Conservation (phyloP, 2,329 filamentous ascomycete species). For the Herpotrichia juniperi region DNA sequence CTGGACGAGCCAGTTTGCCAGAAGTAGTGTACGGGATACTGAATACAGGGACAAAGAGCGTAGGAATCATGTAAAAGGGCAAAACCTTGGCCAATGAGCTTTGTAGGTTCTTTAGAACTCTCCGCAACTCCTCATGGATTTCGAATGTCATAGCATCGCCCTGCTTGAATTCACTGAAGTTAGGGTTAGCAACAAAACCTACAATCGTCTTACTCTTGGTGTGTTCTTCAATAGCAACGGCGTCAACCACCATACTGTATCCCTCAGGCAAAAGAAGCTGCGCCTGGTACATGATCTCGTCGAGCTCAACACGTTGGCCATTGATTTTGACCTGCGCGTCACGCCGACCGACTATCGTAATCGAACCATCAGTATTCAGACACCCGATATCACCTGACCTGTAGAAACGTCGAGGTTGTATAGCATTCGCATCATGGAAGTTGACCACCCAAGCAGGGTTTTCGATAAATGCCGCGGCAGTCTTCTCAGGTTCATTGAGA, state of each 20-base stretch:
- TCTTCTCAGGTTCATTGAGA: conserved; percentile 29
- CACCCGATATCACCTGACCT: conserved; percentile 21
- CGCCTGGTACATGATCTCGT: conserved; percentile 33
- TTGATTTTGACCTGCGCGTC: conserved; percentile 38
- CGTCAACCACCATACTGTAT: conserved; percentile 12
- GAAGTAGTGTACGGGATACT: conserved; percentile 45
- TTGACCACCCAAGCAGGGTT: conserved; percentile 12
- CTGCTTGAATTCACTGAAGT: conserved; percentile 9
- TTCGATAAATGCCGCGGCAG: conserved; percentile 37
- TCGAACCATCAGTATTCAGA: conserved; percentile 17
- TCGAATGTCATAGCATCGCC: conserved; percentile 10
- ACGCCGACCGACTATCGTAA: conserved; percentile 21
- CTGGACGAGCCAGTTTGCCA: conserved; percentile 45
- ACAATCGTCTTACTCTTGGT: conserved; percentile 18
- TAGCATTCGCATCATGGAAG: conserved; percentile 9
- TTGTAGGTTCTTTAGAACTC: conserved; percentile 15
- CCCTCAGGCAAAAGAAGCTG: conserved; percentile 14
- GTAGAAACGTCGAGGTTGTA: conserved; percentile 13
- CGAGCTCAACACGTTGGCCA: conserved; percentile 49
- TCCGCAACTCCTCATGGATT: conserved; percentile 13
- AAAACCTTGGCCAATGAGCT: conserved; percentile 23
- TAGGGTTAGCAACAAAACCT: conserved; percentile 16
- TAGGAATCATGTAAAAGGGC: conserved; percentile 49
- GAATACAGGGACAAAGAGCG: conserved; percentile 45
- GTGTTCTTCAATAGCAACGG: conserved; percentile 17